phyloP scores from a whole-genome alignment of 2,329 filamentous ascomycete genomes.

The Fusarium anguioides region DNA sequence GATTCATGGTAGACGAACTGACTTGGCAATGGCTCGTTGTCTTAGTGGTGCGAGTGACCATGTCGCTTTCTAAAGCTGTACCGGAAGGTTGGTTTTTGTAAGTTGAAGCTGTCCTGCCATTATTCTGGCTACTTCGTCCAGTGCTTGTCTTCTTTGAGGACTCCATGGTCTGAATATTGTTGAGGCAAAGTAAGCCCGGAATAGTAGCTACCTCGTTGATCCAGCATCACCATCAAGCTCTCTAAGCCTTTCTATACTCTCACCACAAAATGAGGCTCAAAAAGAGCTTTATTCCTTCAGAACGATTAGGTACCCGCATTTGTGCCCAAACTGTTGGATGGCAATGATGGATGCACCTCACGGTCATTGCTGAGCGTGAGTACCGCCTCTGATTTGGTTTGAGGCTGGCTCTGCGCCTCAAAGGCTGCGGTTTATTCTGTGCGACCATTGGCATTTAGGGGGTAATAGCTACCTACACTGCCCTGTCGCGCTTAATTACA shows the following conservation, averaged over 20 bases:
- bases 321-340: slow-evolving; percentile 5
- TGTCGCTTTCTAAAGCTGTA: not conserved
- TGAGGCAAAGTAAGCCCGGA: not conserved
- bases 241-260: slow-evolving; percentile 21
- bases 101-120: not conserved
- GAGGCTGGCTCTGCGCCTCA: not conserved
- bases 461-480: not conserved
- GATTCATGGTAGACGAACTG: not conserved
- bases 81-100: not conserved
- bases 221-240: not conserved
- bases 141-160: not conserved
- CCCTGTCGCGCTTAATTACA: not conserved
- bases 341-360: not conserved
- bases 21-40: not conserved
- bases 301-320: slow-evolving; percentile 14
- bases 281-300: not conserved
- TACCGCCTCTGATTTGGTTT: not conserved
- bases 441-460: not conserved
- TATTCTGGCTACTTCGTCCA: not conserved
- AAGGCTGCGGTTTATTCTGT: not conserved
- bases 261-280: slow-evolving; percentile 24
- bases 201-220: not conserved
- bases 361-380: not conserved
- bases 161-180: not conserved
- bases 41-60: not conserved